Percentiles rank a stretch among this genome's conserved stretches.
Evolutionary conservation across 2,329 filamentous ascomycete genomes (phyloP).

Genomic region (Xylariaceae sp.): DNA sequence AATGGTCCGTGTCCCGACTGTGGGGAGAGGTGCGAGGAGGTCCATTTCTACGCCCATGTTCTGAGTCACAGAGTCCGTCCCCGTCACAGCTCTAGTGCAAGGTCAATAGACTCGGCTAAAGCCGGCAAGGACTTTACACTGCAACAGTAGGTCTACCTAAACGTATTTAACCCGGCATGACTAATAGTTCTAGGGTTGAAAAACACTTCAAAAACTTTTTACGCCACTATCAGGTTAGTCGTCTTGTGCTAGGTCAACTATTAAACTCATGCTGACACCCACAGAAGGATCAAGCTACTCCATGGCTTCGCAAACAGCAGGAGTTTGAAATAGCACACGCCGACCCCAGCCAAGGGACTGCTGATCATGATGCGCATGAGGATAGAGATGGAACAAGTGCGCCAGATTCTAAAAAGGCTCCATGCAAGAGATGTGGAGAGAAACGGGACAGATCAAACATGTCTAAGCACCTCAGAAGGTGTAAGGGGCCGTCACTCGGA

Average conservation of each 20-base stretch:
- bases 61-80: neutral
- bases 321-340: neutral
- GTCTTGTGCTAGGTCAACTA: neutral
- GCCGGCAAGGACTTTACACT: too few relatives aligned
- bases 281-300: neutral
- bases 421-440: neutral
- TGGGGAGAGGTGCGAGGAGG: too few relatives aligned
- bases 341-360: neutral
- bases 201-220: neutral
- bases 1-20: too few relatives aligned
- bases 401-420: neutral
- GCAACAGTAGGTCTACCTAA: too few relatives aligned
- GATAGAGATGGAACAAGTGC: neutral
- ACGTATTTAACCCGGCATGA: too few relatives aligned
- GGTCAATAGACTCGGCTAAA: too few relatives aligned
- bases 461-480: neutral
- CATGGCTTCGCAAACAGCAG: neutral
- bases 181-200: too few relatives aligned
- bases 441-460: neutral
- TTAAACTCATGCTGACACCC: neutral
- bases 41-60: too few relatives aligned
- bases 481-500: too few relatives aligned
- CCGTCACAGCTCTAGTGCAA: neutral
- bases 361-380: neutral
- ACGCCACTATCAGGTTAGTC: neutral